Evolutionary conservation across 1,284 basidiomycete genomes (phyloP), one percentile per base, ranked within the genome.

Genomic region (Naganishia sp.): DNA sequence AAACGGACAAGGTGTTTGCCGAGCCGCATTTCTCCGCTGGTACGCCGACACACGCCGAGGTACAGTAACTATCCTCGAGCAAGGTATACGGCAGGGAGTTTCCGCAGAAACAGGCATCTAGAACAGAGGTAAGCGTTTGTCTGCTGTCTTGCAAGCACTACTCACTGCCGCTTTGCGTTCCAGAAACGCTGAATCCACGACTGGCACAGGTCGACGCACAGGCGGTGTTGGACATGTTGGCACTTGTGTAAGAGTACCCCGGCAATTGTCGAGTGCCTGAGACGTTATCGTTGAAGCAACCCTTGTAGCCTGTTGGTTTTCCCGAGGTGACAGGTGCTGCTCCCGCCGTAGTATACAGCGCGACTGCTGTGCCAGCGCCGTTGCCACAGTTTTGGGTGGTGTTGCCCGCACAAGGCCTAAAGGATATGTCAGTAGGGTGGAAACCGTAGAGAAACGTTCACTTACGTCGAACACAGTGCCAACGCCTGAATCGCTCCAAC

Each of bases 171-270:
- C 33, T 54, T 11, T 36, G 25, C 28, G 52, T 54, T 23, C 52
- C 52, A 6, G 52, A 54, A 6, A 31, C 7, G n/a, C 18, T 36
- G 23, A 54, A 54, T 15, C 23, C 45, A 48, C 45, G 23, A 16
- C n/a, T 48, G 18, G 23, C 45, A 68, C 73, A 74, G 3, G 69
- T 45, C 4, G 65, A 46, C 2, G 53, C 50, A 45, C 72, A 73
- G 2, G 53, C 13, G 15, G 52, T 44, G 23, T 60, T 55, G 0
- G 73, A 72, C 72, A 74, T 73, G 16, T 55, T 23, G 28, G 21
- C 28, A 36, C 65, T 64, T 6, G 61, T 68, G 69, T 63, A 70
- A 13, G 64, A 50, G 66, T 68, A 48, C 7, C 45, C 45, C 7
- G 45, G 45, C 23, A 48, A 23, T n/a, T 33, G 21, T 16, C 55